phyloP scores from a whole-genome alignment of 768 basidiomycete species.

The Boletus eberwhitei region DNA sequence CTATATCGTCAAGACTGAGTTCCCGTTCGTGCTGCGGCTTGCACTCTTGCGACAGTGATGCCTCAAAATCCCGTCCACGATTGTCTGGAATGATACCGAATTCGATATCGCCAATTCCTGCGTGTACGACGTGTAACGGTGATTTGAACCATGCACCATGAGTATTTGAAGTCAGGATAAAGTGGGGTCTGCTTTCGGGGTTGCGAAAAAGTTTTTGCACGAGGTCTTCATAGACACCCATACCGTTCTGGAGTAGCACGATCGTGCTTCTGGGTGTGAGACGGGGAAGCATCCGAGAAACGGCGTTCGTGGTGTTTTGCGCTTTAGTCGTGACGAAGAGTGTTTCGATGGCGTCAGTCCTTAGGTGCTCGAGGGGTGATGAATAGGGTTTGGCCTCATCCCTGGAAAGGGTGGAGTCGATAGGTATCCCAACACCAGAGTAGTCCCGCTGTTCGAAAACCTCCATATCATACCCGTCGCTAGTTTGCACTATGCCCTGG shows the following conservation, averaged over 20 bases:
- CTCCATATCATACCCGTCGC: slow-evolving; percentile 50
- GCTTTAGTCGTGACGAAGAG: slow-evolving; percentile 85
- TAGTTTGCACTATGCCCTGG: slow-evolving; percentile 41
- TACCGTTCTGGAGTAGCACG: slow-evolving; percentile 91
- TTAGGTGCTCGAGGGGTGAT: slow-evolving; percentile 11
- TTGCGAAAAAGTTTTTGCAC: slow-evolving; percentile 67
- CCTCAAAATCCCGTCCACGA: slow-evolving; percentile 60
- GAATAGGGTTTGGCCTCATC: slow-evolving; percentile 14
- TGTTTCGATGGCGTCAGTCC: slow-evolving; percentile 54
- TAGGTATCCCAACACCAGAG: slow-evolving; percentile 19
- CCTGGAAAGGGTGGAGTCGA: slow-evolving; percentile 13
- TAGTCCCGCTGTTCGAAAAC: slow-evolving; percentile 35
- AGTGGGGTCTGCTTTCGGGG: slow-evolving; percentile 70
- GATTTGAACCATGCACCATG: slow-evolving; percentile 69
- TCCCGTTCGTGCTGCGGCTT: slow-evolving; percentile 36
- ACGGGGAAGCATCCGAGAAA: slow-evolving; percentile 59
- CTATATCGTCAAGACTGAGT: slow-evolving; percentile 54
- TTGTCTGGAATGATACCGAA: slow-evolving; percentile 79
- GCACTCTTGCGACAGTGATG: slow-evolving; percentile 38
- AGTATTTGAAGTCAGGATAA: slow-evolving; percentile 79
- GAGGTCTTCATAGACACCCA: slow-evolving; percentile 86
- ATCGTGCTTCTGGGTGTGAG: slow-evolving; percentile 70
- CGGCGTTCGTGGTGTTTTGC: slow-evolving; percentile 53
- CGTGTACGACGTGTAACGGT: slow-evolving; percentile 58
- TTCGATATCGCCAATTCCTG: slow-evolving; percentile 65